Evolutionary conservation across 2,329 filamentous ascomycete genomes (phyloP).

Genomic region (Diaporthe citri): DNA sequence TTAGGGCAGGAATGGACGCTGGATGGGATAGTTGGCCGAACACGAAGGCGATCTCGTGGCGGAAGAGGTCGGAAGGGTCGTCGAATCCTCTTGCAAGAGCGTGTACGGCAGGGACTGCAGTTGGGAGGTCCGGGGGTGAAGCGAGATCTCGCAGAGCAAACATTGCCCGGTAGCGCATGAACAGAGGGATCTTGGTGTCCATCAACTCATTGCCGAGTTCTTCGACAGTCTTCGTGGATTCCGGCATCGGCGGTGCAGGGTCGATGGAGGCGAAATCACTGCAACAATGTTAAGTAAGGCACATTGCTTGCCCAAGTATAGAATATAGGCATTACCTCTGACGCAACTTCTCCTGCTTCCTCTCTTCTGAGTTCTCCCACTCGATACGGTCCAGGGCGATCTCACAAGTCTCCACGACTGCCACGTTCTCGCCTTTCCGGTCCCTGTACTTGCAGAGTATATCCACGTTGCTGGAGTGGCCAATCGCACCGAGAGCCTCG

Average conservation of each 20-base stretch:
- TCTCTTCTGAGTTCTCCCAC: slow-evolving; percentile 86
- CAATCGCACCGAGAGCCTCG: slow-evolving; percentile 91
- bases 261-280: slow-evolving; percentile 98
- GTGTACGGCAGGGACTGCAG: slow-evolving; percentile 86
- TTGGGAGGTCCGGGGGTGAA: slow-evolving; percentile 90
- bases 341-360: slow-evolving; percentile 81
- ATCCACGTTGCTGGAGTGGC: slow-evolving; percentile 78
- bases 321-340: slow-evolving; percentile 71
- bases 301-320: not conserved
- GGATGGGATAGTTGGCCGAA: slow-evolving; percentile 97
- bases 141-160: slow-evolving; percentile 95
- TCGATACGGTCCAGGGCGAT: slow-evolving; percentile 94
- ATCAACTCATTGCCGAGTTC: slow-evolving; percentile 83
- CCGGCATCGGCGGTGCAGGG: slow-evolving; percentile 88
- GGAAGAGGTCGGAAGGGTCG: slow-evolving; percentile 91
- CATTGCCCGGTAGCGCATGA: slow-evolving; percentile 97
- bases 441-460: slow-evolving; percentile 82
- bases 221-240: slow-evolving; percentile 76
- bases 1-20: slow-evolving; percentile 93
- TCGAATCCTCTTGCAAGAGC: slow-evolving; percentile 87
- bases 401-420: slow-evolving; percentile 95
- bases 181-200: slow-evolving; percentile 83
- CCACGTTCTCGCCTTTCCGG: slow-evolving; percentile 79
- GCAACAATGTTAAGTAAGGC: slow-evolving; percentile 47
- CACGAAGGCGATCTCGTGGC: slow-evolving; percentile 98